Conservation (phyloP, 306 rosid genomes). For the Sindora glabra region DNA sequence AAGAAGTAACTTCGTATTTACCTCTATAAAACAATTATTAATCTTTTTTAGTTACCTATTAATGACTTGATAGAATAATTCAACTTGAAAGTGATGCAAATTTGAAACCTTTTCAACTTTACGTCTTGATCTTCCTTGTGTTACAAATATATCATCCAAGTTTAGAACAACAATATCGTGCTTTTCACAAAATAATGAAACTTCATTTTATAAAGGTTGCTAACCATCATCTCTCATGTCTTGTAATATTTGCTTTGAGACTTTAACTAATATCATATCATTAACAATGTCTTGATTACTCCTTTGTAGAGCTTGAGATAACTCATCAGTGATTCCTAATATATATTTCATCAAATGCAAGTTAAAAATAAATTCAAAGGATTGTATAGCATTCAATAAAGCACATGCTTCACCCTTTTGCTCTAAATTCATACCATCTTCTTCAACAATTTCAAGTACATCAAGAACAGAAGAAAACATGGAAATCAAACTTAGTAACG, state of each 20-base stretch:
- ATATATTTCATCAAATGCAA: not conserved
- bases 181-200: not conserved
- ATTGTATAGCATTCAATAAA: not conserved
- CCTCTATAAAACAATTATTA: not conserved
- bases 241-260: not conserved
- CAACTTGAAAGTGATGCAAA: not conserved
- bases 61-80: not conserved
- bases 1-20: not conserved
- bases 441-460: not conserved
- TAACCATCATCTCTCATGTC: not conserved
- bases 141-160: not conserved
- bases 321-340: not conserved
- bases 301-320: not conserved
- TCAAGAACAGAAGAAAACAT: not conserved
- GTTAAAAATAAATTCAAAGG: not conserved
- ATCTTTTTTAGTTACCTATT: constrained; percentile 4
- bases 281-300: not conserved
- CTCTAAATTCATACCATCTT: not conserved
- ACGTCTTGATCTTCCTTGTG: not conserved
- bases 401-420: not conserved
- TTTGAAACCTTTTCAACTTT: not conserved
- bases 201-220: not conserved
- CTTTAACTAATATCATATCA: not conserved
- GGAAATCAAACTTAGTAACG: not conserved
- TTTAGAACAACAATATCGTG: not conserved